Percentiles rank a stretch among this genome's conserved stretches.
Conservation (phyloP, 352 stramenopile genomes). For the Globisporangium carolinianum region DNA sequence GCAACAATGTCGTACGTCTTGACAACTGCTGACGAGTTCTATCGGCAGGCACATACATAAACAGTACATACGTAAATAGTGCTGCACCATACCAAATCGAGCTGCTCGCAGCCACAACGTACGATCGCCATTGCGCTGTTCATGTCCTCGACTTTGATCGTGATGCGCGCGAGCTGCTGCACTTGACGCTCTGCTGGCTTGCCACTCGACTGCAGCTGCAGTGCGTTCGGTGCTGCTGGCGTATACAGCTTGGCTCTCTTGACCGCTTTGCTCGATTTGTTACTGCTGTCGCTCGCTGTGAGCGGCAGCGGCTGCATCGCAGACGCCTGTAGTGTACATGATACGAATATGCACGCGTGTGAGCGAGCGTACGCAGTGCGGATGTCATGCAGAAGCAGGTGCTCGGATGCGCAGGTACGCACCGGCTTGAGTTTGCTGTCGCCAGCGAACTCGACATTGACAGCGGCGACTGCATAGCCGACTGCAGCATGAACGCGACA, state of each 20-base stretch:
- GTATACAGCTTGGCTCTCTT: slow-evolving; percentile 73
- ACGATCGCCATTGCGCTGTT: slow-evolving; percentile 53
- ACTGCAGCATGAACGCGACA: slow-evolving; percentile 20
- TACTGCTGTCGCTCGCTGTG: slow-evolving; percentile 19
- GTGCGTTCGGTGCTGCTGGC: slow-evolving; percentile 21
- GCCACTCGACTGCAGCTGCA: slow-evolving; percentile 22
- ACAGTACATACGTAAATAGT: not conserved
- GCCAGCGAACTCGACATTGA: slow-evolving; percentile 53
- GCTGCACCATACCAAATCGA: no score
- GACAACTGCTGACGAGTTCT: slow-evolving; percentile 46
- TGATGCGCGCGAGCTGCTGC: slow-evolving; percentile 65
- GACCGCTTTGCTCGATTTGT: slow-evolving; percentile 20
- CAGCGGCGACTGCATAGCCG: slow-evolving; percentile 51
- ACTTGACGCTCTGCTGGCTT: slow-evolving; percentile 18
- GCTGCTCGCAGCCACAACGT: slow-evolving; percentile 3
- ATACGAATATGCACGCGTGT: not conserved
- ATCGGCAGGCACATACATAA: not conserved
- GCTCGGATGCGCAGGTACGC: not conserved
- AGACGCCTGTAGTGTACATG: slow-evolving; percentile 10
- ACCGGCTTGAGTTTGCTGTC: slow-evolving; percentile 49
- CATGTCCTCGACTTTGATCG: slow-evolving; percentile 72
- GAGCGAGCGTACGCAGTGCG: not conserved
- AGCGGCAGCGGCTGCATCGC: slow-evolving; percentile 25
- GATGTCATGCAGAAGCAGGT: not conserved
- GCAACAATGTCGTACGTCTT: slow-evolving; percentile 79